Conservation (phyloP, 106 monocot genomes). For the Narthecium ossifragum region DNA sequence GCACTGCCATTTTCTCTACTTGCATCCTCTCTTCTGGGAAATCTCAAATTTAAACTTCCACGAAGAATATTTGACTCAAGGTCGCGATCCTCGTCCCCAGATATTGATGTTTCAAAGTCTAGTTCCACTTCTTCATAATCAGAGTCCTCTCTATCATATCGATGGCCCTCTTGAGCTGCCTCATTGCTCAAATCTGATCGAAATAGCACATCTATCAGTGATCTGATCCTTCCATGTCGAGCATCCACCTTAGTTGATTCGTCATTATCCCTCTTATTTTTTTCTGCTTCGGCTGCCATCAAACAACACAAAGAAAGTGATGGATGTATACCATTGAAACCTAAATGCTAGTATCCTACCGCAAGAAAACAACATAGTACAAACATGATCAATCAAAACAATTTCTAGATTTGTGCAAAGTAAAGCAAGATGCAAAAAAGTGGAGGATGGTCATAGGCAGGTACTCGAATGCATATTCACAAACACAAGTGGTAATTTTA, state of each 20-base stretch:
- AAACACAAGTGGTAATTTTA: no score
- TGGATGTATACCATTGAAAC: not conserved
- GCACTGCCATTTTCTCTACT: conserved; percentile 22
- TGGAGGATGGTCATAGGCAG: no score
- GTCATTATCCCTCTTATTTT: conserved; percentile 41
- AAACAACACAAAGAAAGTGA: not conserved
- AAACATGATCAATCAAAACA: not conserved
- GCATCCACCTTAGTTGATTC: conserved; percentile 20
- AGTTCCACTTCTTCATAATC: conserved; percentile 95
- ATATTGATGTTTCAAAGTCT: conserved; percentile 85
- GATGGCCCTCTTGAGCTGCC: conserved; percentile 31
- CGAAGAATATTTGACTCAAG: conserved; percentile 56
- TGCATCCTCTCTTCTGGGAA: conserved; percentile 47
- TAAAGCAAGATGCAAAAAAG: not conserved
- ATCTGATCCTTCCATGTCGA: conserved; percentile 31
- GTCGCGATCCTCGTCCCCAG: conserved; percentile 65
- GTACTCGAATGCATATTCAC: no score
- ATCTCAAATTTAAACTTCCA: conserved; percentile 78
- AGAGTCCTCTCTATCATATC: conserved; percentile 66
- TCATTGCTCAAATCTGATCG: conserved; percentile 34
- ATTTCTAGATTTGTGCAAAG: not conserved
- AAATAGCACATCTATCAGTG: conserved; percentile 59
- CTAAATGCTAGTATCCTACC: no score
- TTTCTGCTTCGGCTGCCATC: conserved; percentile 62
- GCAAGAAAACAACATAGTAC: no score